Percentiles rank a stretch among this genome's conserved stretches.
phyloP scores from a whole-genome alignment of 163 green algal species.

The Scenedesmus sp. region DNA sequence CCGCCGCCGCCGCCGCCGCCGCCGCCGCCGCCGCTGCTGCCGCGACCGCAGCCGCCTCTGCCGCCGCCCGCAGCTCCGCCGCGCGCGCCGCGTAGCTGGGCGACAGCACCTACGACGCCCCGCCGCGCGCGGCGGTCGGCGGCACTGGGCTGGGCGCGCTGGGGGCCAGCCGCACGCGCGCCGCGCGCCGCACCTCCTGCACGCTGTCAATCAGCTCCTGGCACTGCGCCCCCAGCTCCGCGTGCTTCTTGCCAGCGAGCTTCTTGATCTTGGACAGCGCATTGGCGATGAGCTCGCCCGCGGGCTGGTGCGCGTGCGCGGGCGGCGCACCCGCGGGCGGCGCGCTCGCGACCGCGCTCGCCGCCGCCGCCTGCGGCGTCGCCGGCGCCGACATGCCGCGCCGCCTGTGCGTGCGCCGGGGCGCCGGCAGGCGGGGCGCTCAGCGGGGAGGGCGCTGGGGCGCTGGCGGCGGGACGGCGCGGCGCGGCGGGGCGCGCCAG shows the following conservation, averaged over 20 bases:
- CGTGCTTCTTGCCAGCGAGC: constrained; percentile 34
- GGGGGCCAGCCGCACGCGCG: no score
- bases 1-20: neutral
- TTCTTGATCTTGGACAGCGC: constrained; percentile 43
- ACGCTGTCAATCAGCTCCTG: constrained; percentile 34
- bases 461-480: no score
- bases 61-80: neutral
- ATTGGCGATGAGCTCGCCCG: constrained; percentile 33
- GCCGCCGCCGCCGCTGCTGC: constrained; percentile 6
- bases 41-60: neutral
- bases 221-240: constrained; percentile 33
- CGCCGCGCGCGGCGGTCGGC: no score
- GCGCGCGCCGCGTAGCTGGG: constrained; percentile 28
- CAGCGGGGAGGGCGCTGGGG: no score
- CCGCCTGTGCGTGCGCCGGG: no score
- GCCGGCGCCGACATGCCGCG: neutral
- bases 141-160: no score
- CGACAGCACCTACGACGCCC: constrained; percentile 45
- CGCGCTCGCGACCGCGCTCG: no score
- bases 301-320: no score
- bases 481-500: no score
- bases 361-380: neutral
- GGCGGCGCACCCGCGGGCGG: no score
- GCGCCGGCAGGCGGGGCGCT: no score
- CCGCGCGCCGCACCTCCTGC: constrained; percentile 19